Evolutionary conservation across 202 grass and related monocot species (phyloP).

Genomic region (Saccharum hybrid): DNA sequence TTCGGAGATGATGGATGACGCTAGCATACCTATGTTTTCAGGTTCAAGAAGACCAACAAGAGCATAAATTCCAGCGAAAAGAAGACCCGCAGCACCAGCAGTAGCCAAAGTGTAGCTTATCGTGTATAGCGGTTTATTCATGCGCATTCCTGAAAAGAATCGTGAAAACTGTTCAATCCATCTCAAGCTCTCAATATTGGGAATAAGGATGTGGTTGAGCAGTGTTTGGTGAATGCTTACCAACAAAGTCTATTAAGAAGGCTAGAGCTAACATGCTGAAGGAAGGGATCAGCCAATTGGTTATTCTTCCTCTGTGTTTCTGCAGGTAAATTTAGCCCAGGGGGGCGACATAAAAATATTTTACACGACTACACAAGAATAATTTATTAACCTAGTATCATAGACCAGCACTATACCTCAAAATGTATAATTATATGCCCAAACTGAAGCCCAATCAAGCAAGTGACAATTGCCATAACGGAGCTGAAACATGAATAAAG

Average conservation of each 20-base stretch:
- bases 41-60: conserved; percentile 50
- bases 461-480: conserved; percentile 82
- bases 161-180: background rate
- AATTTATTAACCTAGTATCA: background rate
- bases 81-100: conserved; percentile 67
- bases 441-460: conserved; percentile 90
- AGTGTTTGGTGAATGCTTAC: conserved; percentile 42
- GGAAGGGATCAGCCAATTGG: conserved; percentile 71
- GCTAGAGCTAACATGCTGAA: conserved; percentile 70
- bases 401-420: conserved; percentile 53
- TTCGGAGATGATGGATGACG: background rate
- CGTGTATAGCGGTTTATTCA: conserved; percentile 93
- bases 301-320: conserved; percentile 73
- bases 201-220: background rate
- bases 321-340: conserved; percentile 31
- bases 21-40: background rate
- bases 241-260: conserved; percentile 60
- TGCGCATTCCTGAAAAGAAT: conserved; percentile 56
- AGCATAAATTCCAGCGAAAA: conserved; percentile 72
- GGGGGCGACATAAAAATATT: background rate
- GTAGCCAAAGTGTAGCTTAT: conserved; percentile 81
- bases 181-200: background rate
- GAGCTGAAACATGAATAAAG: conserved; percentile 55
- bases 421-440: conserved; percentile 85
- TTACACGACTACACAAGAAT: background rate